Evolutionary conservation across 495 filamentous ascomycete species (phyloP), one percentile per base, ranked within the genome.

Genomic region (Margaritispora aquatica): DNA sequence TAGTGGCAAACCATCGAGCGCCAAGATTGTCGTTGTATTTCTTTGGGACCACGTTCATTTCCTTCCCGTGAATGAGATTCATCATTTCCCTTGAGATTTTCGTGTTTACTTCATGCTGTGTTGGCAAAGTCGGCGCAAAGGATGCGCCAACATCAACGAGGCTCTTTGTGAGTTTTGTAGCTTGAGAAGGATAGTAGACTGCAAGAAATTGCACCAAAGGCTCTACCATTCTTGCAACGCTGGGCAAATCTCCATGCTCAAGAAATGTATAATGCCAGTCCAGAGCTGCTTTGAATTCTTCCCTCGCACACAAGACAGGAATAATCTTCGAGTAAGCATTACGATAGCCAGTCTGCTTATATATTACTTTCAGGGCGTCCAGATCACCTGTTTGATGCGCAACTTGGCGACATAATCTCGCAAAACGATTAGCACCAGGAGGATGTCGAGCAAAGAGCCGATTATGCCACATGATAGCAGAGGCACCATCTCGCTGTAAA

Each of bases 1-100:
- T 79, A 19, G 88, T 92, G 4, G 88, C 88, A 62, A 93, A 86
- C 62, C 88, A 74, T 56, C 85, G 78, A 17, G 89, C 86, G 19
- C 85, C 87, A 50, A 90, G 76, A 2, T 74, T 70, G 67, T 92
- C 88, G 61, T 77, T 81, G 59, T 84, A 75, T 8, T 50, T 59
- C 50, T 64, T 70, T 46, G 31, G 61, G 21, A 27, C 11, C 10
- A 69, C 54, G 38, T 64, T 54, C 36, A 62, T 58, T 15, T 55
- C 56, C 47, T 59, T 26, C 1, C 58, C 64, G 49, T 67, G 61
- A 27, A 62, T 31, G 8, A 63, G 54, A 47, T 67, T 65, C 62
- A 65, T 60, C 38, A 69, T 59, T 34, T 69, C 66, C 11, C 64
- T 26, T 0, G 63, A 65, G 7, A 68, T 63, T 20, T 58, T 65